A percentile compares a stretch with the other conserved stretches of the same genome.
These are phyloP conservation scores for Penicillium canariense DNA, from an alignment of 495 filamentous ascomycete genomes.

Conservation along the genomic window DNA sequence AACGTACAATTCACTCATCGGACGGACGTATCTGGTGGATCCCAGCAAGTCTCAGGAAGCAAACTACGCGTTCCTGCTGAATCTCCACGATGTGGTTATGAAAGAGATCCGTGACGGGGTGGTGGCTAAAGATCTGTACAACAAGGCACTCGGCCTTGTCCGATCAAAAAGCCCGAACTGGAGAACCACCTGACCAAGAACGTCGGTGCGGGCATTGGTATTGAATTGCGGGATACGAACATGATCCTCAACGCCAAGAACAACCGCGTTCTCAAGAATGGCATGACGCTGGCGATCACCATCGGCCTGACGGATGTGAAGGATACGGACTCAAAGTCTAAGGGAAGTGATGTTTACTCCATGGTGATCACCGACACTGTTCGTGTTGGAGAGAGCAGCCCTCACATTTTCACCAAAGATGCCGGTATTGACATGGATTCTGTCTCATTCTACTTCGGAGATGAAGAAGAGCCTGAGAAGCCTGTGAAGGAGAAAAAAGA, in stretches of 20 bases:
- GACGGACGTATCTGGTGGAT: slow-evolving; percentile 91
- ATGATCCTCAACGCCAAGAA: slow-evolving; percentile 85
- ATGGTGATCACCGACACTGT: slow-evolving; percentile 91
- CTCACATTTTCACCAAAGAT: slow-evolving; percentile 85
- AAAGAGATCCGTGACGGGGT: slow-evolving; percentile 88
- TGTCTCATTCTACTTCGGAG: slow-evolving; percentile 96
- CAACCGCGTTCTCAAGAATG: slow-evolving; percentile 77
- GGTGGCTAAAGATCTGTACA: slow-evolving; percentile 84
- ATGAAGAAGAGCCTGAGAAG: slow-evolving; percentile 69
- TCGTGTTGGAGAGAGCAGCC: slow-evolving; percentile 72
- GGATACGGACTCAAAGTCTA: slow-evolving; percentile 74
- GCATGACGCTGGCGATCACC: slow-evolving; percentile 91
- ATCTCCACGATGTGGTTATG: slow-evolving; percentile 79
- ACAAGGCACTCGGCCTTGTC: slow-evolving; percentile 74
- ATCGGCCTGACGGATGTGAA: slow-evolving; percentile 85
- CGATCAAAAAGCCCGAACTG: slow-evolving; percentile 89
- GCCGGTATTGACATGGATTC: slow-evolving; percentile 87
- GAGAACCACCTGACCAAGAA: slow-evolving; percentile 91
- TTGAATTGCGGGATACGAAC: slow-evolving; percentile 81
- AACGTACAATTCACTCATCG: slow-evolving; percentile 87
- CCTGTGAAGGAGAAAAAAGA: slow-evolving; percentile 73
- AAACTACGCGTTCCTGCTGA: slow-evolving; percentile 90
- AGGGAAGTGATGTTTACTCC: slow-evolving; percentile 83
- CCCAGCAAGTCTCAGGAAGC: slow-evolving; percentile 91
- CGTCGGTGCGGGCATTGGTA: slow-evolving; percentile 85